Evolutionary conservation across 2,329 filamentous ascomycete genomes (phyloP).

Genomic region (Conoideocrella luteorostrata): DNA sequence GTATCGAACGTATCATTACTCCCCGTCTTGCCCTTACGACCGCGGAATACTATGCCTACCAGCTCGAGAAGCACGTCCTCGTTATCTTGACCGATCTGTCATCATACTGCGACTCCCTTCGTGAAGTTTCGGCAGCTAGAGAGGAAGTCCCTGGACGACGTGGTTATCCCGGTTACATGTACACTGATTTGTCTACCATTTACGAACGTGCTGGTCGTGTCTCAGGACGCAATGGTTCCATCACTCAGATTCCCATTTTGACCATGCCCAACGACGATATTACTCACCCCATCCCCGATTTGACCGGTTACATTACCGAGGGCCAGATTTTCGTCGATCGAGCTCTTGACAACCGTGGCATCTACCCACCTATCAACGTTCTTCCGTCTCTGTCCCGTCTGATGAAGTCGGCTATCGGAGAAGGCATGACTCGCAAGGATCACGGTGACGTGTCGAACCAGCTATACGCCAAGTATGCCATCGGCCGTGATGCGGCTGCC

Average conservation of each 20-base stretch:
- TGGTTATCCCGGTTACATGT: constrained; percentile 99
- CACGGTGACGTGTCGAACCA: constrained; percentile 99
- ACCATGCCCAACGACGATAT: constrained; percentile 99
- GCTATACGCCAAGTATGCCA: constrained; percentile 98
- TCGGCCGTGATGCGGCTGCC: constrained; percentile 92
- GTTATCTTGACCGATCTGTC: constrained; percentile 98
- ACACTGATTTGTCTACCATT: constrained; percentile 99
- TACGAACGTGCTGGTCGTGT: constrained; percentile 99
- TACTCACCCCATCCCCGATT: constrained; percentile 95
- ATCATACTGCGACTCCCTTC: constrained; percentile 96
- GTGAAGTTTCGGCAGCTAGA: constrained; percentile 94
- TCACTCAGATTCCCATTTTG: constrained; percentile 97
- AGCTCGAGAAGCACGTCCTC: constrained; percentile 98
- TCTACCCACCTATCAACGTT: constrained; percentile 98
- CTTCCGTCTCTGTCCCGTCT: constrained; percentile 95
- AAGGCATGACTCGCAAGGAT: constrained; percentile 92
- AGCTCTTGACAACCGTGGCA: constrained; percentile 87
- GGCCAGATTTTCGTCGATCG: constrained; percentile 98
- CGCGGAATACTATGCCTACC: constrained; percentile 99
- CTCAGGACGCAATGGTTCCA: constrained; percentile 91
- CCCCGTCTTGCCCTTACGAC: constrained; percentile 96
- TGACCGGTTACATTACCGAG: constrained; percentile 98
- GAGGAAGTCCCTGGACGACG: constrained; percentile 98
- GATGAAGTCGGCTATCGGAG: constrained; percentile 99
- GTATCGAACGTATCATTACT: constrained; percentile 99